A percentile compares a stretch with the other conserved stretches of the same genome.
phyloP scores from a whole-genome alignment of 345 rosid species.

The Gossypium sturtianum region DNA sequence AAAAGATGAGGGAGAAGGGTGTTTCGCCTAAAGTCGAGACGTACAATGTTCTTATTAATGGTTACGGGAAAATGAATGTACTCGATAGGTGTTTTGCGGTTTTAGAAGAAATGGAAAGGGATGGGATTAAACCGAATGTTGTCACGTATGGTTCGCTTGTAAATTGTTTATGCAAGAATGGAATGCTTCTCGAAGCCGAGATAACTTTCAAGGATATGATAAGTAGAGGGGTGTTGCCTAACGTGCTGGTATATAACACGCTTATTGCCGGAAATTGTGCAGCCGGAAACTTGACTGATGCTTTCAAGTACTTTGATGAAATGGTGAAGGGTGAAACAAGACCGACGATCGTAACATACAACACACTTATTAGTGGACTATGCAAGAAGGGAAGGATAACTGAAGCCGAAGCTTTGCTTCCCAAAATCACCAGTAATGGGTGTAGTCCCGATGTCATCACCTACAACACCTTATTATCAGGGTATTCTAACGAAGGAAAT shows the following conservation, averaged over 20 bases:
- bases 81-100: constrained; percentile 62
- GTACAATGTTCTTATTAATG: constrained; percentile 56
- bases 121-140: constrained; percentile 53
- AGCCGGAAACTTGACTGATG: constrained; percentile 50
- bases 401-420: constrained; percentile 67
- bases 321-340: constrained; percentile 43
- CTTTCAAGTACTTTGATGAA: constrained; percentile 55
- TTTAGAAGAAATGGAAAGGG: constrained; percentile 74
- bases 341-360: constrained; percentile 69
- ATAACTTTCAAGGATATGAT: constrained; percentile 57
- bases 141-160: constrained; percentile 69
- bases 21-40: constrained; percentile 54
- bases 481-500: constrained; percentile 47
- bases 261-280: constrained; percentile 55
- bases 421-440: constrained; percentile 39
- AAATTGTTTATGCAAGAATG: constrained; percentile 59
- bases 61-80: constrained; percentile 53
- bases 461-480: constrained; percentile 68
- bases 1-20: constrained; percentile 57
- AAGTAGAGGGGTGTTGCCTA: constrained; percentile 50
- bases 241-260: constrained; percentile 65
- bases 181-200: constrained; percentile 74
- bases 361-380: constrained; percentile 62
- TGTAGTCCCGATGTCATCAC: constrained; percentile 60
- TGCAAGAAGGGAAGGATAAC: constrained; percentile 44